A percentile compares a stretch with the other conserved stretches of the same genome.
These are phyloP conservation scores for Globisporangium polare DNA, from an alignment of 352 stramenopile species.

Conservation along the genomic window DNA sequence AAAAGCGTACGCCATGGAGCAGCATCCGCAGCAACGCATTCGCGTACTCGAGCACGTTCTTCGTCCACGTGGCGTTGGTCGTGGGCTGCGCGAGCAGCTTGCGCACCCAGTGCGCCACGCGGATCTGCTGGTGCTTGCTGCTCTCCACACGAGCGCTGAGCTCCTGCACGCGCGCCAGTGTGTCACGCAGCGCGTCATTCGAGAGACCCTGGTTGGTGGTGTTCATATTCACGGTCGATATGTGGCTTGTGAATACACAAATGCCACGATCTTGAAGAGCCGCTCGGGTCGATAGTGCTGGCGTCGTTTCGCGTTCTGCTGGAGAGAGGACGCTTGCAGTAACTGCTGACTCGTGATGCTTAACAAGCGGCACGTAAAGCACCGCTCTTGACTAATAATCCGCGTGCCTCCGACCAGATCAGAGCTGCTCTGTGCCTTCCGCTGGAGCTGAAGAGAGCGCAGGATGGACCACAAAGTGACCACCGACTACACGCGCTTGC, in stretches of 20 bases:
- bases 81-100: constrained; percentile 55
- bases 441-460: neutral
- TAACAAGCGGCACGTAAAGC: neutral
- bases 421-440: too few relatives aligned
- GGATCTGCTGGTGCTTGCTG: constrained; percentile 61
- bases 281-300: neutral
- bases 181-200: constrained; percentile 26
- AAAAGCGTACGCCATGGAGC: constrained; percentile 36
- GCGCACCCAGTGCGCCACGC: constrained; percentile 49
- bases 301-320: neutral
- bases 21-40: constrained; percentile 52
- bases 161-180: constrained; percentile 37
- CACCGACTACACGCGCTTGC: constrained; percentile 78
- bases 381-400: neutral
- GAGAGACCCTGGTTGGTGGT: constrained; percentile 6
- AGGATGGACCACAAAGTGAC: constrained; percentile 86
- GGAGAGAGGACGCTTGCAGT: neutral
- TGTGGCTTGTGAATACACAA: neutral
- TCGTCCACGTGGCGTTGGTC: constrained; percentile 50
- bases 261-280: neutral
- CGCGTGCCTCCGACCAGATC: neutral
- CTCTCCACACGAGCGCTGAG: constrained; percentile 20
- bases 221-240: neutral
- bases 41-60: constrained; percentile 49
- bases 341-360: neutral